Base-by-base conservation (phyloP, 768 basidiomycete species). In the Panaeolus cyanescens region DNA sequence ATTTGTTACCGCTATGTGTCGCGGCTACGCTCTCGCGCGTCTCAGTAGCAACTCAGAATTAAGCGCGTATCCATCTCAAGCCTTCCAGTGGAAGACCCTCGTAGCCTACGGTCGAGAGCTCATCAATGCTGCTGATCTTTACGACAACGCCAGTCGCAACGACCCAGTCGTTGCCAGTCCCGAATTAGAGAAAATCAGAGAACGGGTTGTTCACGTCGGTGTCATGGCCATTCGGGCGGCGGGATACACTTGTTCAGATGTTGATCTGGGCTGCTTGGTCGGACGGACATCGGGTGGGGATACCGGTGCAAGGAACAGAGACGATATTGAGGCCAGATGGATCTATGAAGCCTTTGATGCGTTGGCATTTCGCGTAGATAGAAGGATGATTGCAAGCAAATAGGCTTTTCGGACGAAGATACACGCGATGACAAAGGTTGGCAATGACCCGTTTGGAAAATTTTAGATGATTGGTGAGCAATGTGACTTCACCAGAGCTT, bases 81-180 rank as follows among this genome's bases (percentile, higher is more conserved):
- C 61, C 5, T 71, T 70, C 50, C 62, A 67, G 25, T 65, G 68
- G 30, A 65, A 66, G 15, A 55, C 62, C 20, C 55, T 74, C n/a
- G 45, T 70, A 15, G 61, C 73, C 6, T 66, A 75, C 63, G 73
- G 71, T 13, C 68, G 74, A 1, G 73, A 75, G 54, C 55, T 74
- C 55, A 60, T 75, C 2, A 73, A 68, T 55, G 71, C 68, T 8
- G 30, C 71, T 8, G 67, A 64, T 13, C 55, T 72, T 19, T 73
- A 70, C 30, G 25, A 42, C 40, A 58, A 59, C 3, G 39, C 20
- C 6, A 67, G 70, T 4, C 57, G 70, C 32, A 65, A 71, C 32
- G 61, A 68, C 15, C n/a, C n/a, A n/a, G 25, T 25, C 10, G 10
- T 12, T 28, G 25, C 19, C 13, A 28, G 15, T 50, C 30, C 25